Percentiles rank a stretch among this genome's conserved stretches.
Conservation (phyloP, 192 early-diverging fungal species). For the Dimargaris xerosporica region DNA sequence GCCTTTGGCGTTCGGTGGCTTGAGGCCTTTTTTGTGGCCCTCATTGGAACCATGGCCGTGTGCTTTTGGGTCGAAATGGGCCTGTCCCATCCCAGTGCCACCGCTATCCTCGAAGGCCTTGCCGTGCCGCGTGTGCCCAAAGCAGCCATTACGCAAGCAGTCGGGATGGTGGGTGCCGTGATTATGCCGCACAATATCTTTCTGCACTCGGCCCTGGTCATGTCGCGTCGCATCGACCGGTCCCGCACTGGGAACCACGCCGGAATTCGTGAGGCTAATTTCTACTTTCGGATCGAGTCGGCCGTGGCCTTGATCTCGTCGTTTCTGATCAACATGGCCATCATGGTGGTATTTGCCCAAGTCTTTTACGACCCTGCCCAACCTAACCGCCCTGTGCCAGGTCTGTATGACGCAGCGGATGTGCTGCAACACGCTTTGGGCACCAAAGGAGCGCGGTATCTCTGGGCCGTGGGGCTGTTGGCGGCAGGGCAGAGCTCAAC, state of each 20-base stretch:
- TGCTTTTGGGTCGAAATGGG: conserved; percentile 65
- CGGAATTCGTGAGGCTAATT: conserved; percentile 50
- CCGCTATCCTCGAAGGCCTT: conserved; percentile 33
- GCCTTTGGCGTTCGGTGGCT: conserved; percentile 47
- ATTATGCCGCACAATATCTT: conserved; percentile 89
- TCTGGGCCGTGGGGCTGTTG: conserved; percentile 75
- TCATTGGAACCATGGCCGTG: conserved; percentile 53
- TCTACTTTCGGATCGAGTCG: conserved; percentile 50
- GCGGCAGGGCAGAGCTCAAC: conserved; percentile 71
- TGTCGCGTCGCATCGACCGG: conserved; percentile 31
- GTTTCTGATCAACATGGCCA: conserved; percentile 49
- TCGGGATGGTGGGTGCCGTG: conserved; percentile 49
- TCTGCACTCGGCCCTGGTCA: conserved; percentile 69
- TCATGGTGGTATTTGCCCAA: conserved; percentile 48
- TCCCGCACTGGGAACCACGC: conserved; percentile 22
- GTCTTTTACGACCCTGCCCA: conserved; percentile 17
- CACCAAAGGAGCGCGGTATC: conserved; percentile 30
- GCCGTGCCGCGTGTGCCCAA: conserved; percentile 35
- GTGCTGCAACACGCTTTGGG: conserved; percentile 44
- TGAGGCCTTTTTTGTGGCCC: conserved; percentile 52
- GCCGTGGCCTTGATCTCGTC: conserved; percentile 41
- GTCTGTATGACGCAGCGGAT: conserved; percentile 44
- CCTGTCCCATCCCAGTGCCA: conserved; percentile 29
- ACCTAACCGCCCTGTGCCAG: conserved; percentile 30
- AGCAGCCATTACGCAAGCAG: conserved; percentile 41